A percentile compares a stretch with the other conserved stretches of the same genome.
Evolutionary conservation across 805 yeast species (phyloP).

Genomic region (Spathaspora girioi): DNA sequence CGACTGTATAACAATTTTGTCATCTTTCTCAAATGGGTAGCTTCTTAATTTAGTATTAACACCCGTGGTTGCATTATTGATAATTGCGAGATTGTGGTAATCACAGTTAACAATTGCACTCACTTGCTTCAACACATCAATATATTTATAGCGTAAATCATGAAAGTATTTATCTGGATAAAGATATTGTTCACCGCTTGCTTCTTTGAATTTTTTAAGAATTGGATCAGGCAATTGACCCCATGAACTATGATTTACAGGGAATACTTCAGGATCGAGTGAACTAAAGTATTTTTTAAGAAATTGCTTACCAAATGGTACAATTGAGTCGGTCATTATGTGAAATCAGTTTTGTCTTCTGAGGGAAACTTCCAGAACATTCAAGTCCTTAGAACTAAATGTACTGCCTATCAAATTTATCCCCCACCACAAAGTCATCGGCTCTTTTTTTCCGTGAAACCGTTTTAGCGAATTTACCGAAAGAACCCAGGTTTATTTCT

Average conservation of each 20-base stretch:
- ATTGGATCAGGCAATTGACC: constrained; percentile 55
- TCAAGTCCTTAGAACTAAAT: too few species aligned
- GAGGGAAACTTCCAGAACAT: not conserved
- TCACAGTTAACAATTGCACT: constrained; percentile 43
- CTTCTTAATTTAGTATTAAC: constrained; percentile 56
- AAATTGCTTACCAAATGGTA: constrained; percentile 46
- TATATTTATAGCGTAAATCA: constrained; percentile 18
- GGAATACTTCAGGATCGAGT: constrained; percentile 36
- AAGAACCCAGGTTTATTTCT: too few species aligned
- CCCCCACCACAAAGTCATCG: too few species aligned
- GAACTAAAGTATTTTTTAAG: constrained; percentile 44
- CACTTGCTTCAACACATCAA: constrained; percentile 32
- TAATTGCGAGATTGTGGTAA: constrained; percentile 47
- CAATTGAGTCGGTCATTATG: not conserved
- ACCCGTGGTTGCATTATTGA: constrained; percentile 59
- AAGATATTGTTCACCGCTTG: constrained; percentile 18
- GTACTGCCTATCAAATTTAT: too few species aligned
- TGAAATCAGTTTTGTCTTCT: not conserved
- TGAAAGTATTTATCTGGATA: constrained; percentile 48
- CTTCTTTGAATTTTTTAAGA: constrained; percentile 29
- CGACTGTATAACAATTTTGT: constrained; percentile 45
- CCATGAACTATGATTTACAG: constrained; percentile 64
- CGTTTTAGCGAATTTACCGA: too few species aligned
- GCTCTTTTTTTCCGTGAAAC: too few species aligned
- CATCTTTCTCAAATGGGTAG: constrained; percentile 48